A percentile compares a stretch with the other conserved stretches of the same genome.
Conservation (phyloP, 2,329 filamentous ascomycete species). For the Nectriaceae sp. region DNA sequence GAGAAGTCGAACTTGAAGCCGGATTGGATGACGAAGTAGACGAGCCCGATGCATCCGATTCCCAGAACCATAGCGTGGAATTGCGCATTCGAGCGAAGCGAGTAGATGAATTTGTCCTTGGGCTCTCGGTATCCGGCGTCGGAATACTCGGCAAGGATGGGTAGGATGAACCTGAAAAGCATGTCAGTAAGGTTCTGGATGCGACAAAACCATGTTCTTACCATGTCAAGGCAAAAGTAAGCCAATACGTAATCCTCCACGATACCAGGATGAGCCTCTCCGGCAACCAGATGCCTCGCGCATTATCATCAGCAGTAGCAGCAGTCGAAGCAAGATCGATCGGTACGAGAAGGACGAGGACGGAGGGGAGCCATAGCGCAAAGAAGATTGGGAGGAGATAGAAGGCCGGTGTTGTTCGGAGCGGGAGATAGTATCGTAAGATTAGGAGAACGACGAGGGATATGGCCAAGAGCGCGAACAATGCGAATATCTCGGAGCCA, state of each 20-base stretch:
- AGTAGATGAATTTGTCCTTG: constrained; percentile 78
- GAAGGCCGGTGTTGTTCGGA: constrained; percentile 88
- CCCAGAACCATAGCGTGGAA: constrained; percentile 83
- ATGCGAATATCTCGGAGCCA: constrained; percentile 78
- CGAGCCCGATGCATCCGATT: constrained; percentile 67
- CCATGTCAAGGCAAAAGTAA: constrained; percentile 95
- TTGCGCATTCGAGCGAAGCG: constrained; percentile 81
- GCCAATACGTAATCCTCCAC: constrained; percentile 96
- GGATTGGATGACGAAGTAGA: constrained; percentile 82
- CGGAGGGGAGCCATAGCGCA: constrained; percentile 88
- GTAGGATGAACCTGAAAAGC: constrained; percentile 76
- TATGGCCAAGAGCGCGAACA: constrained; percentile 71
- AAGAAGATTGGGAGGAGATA: constrained; percentile 92
- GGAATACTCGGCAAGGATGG: constrained; percentile 89
- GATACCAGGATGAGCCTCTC: constrained; percentile 76
- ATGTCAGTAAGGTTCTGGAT: constrained; percentile 14
- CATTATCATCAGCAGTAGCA: constrained; percentile 67
- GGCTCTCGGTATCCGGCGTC: constrained; percentile 92
- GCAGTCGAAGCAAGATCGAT: constrained; percentile 92
- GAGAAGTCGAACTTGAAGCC: constrained; percentile 70
- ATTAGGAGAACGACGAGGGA: constrained; percentile 79
- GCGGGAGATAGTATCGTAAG: constrained; percentile 84
- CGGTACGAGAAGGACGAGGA: constrained; percentile 87
- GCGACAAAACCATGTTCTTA: constrained; percentile 41
- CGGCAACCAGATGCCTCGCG: constrained; percentile 85